Conservation (phyloP, 75 land plant genomes). For the Picea glauca region DNA sequence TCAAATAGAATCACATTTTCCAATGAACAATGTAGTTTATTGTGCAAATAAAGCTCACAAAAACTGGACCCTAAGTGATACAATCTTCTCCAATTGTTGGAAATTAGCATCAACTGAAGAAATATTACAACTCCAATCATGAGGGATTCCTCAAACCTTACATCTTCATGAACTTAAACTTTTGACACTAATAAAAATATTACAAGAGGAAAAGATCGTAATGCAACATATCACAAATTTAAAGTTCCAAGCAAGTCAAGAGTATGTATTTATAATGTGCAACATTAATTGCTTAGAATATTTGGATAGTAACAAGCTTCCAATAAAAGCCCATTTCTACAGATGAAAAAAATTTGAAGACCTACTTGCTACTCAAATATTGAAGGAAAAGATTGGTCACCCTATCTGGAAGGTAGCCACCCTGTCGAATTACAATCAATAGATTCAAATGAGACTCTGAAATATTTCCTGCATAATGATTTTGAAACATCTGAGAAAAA, state of each 20-base stretch:
- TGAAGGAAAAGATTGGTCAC: conserved; percentile 92
- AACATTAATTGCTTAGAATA: not conserved
- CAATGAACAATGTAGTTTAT: not conserved
- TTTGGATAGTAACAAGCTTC: not conserved
- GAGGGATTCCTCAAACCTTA: not conserved
- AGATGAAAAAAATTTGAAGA: not conserved
- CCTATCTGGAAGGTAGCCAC: conserved; percentile 95
- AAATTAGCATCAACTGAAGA: too few relatives aligned
- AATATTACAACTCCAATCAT: not conserved
- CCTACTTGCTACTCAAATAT: conserved; percentile 88
- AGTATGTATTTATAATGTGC: not conserved
- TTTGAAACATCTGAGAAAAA: conserved; percentile 79
- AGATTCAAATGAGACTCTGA: conserved; percentile 80
- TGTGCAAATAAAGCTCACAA: not conserved
- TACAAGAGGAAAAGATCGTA: not conserved
- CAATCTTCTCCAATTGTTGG: not conserved
- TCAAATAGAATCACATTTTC: not conserved
- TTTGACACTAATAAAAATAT: not conserved
- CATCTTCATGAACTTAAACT: not conserved
- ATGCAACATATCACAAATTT: not conserved
- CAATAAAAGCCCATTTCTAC: not conserved
- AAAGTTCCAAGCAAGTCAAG: not conserved
- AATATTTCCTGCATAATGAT: conserved; percentile 87
- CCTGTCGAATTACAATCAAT: conserved; percentile 71
- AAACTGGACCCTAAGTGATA: not conserved